Conservation (phyloP, 176 grass and related monocot species). For the Musa itinerans region DNA sequence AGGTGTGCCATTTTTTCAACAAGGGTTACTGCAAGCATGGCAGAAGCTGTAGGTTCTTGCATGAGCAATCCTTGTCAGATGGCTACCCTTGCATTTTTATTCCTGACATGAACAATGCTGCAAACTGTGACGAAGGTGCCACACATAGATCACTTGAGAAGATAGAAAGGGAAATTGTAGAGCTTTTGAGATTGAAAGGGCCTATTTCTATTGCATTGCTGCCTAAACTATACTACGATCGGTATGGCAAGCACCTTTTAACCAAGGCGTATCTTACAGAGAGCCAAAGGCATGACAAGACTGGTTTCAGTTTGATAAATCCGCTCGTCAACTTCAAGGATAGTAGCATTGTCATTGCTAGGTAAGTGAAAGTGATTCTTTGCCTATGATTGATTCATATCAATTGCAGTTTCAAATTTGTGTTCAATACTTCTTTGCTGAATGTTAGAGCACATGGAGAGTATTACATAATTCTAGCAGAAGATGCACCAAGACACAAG, state of each 20-base stretch:
- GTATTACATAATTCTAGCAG: conserved; percentile 51
- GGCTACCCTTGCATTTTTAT: neutral
- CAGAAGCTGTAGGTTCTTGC: conserved; percentile 47
- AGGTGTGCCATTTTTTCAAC: conserved; percentile 59
- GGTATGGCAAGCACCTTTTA: conserved; percentile 64
- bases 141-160: conserved; percentile 23
- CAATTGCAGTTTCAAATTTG: too few relatives aligned
- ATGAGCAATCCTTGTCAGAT: conserved; percentile 38
- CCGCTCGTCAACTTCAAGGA: conserved; percentile 50
- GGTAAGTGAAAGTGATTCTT: conserved; percentile 22
- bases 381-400: too few relatives aligned
- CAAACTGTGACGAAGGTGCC: conserved; percentile 9
- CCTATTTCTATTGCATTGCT: conserved; percentile 69
- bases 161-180: conserved; percentile 44
- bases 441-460: conserved; percentile 59
- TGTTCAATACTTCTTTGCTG: neutral
- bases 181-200: conserved; percentile 42
- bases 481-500: conserved; percentile 60
- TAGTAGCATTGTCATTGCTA: conserved; percentile 51
- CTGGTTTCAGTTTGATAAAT: conserved; percentile 63
- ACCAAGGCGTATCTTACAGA: conserved; percentile 73
- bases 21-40: conserved; percentile 73
- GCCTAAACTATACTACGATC: conserved; percentile 57
- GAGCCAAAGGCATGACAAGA: conserved; percentile 65
- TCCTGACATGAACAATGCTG: neutral